phyloP scores from a whole-genome alignment of 805 yeast species.

The Suhomyces pyralidae region DNA sequence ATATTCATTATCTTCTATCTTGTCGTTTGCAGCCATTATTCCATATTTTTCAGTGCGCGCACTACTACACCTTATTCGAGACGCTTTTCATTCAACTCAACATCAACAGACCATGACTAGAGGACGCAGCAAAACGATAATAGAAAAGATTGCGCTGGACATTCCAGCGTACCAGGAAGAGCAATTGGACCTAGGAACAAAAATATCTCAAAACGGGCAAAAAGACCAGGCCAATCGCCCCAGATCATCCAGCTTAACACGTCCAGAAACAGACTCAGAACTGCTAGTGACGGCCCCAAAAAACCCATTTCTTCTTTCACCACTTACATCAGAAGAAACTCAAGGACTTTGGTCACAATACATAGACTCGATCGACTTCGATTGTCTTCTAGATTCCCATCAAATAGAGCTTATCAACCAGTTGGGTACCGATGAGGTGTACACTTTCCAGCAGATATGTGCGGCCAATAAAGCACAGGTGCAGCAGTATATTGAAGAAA shows the following conservation, averaged over 20 bases:
- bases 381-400: slow-evolving; percentile 36
- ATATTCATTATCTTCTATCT: too few relatives aligned
- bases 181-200: slow-evolving; percentile 12
- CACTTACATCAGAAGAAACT: slow-evolving; percentile 39
- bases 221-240: not conserved
- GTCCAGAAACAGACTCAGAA: not conserved
- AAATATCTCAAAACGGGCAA: not conserved
- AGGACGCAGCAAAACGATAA: slow-evolving; percentile 59
- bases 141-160: slow-evolving; percentile 56
- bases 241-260: slow-evolving; percentile 1
- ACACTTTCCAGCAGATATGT: slow-evolving; percentile 37
- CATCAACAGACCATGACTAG: slow-evolving; percentile 30
- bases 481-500: slow-evolving; percentile 39
- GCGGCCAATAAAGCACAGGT: slow-evolving; percentile 19
- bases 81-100: not conserved
- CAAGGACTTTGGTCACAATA: slow-evolving; percentile 28
- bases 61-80: not conserved
- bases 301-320: slow-evolving; percentile 15
- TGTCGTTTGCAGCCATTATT: not conserved
- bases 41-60: not conserved
- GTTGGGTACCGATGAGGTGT: slow-evolving; percentile 29
- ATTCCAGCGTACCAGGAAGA: slow-evolving; percentile 29
- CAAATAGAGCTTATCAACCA: slow-evolving; percentile 42
- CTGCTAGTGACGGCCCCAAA: not conserved
- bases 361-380: slow-evolving; percentile 40